Evolutionary conservation across 345 rosid species (phyloP).

Genomic region (Alliaria petiolata): DNA sequence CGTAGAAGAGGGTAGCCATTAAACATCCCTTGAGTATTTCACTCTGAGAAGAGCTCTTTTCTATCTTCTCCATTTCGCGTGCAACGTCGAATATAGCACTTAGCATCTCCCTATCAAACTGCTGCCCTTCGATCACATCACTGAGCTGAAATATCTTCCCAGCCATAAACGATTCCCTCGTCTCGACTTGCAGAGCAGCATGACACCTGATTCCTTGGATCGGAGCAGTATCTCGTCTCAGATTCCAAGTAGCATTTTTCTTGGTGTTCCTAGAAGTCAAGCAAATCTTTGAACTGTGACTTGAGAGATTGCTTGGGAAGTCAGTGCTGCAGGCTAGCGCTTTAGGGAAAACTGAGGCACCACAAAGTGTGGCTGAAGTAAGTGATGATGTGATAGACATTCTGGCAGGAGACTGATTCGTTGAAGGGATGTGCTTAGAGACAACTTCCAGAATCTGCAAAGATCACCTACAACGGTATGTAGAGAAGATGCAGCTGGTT

Average conservation of each 20-base stretch:
- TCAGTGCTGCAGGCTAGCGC: slow-evolving; percentile 9
- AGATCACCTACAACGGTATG: background rate
- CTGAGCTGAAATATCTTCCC: slow-evolving; percentile 72
- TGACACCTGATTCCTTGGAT: slow-evolving; percentile 34
- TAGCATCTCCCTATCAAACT: slow-evolving; percentile 78
- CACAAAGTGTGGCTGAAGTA: slow-evolving; percentile 17
- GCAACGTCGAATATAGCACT: slow-evolving; percentile 78
- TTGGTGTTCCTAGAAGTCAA: slow-evolving; percentile 21
- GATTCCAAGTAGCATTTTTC: slow-evolving; percentile 27
- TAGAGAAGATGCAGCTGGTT: background rate
- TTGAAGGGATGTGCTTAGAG: background rate
- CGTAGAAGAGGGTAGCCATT: slow-evolving; percentile 94
- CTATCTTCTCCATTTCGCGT: slow-evolving; percentile 77
- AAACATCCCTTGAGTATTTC: slow-evolving; percentile 77
- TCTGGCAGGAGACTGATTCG: background rate
- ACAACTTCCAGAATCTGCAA: slow-evolving; percentile 10
- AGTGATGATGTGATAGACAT: slow-evolving; percentile 39
- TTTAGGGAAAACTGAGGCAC: slow-evolving; percentile 21
- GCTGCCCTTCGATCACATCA: slow-evolving; percentile 92
- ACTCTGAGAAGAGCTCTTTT: slow-evolving; percentile 68
- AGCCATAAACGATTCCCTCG: background rate
- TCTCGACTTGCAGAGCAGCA: slow-evolving; percentile 36
- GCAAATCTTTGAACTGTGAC: slow-evolving; percentile 6
- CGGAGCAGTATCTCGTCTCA: background rate
- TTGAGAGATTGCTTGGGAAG: slow-evolving; percentile 19